phyloP scores from a whole-genome alignment of 495 filamentous ascomycete species.

The Aspergillus sclerotioniger region DNA sequence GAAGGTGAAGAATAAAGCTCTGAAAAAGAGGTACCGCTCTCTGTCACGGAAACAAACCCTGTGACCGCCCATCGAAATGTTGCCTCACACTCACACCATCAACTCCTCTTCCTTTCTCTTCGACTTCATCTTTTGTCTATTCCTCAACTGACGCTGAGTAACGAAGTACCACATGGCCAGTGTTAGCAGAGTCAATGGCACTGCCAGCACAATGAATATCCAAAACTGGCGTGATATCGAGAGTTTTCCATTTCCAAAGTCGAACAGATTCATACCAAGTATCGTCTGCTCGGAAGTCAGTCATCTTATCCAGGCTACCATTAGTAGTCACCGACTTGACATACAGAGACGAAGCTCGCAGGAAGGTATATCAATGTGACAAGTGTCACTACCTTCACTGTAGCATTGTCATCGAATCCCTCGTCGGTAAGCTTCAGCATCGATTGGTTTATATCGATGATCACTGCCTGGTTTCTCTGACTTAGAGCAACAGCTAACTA shows the following conservation, averaged over 20 bases:
- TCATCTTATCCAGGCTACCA: neutral
- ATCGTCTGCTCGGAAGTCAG: conserved; percentile 17
- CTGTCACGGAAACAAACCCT: no score
- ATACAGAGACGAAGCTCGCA: conserved; percentile 41
- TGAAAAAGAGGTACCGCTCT: no score
- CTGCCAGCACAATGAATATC: conserved; percentile 30
- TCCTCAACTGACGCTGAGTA: neutral
- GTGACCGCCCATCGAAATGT: no score
- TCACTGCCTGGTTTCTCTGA: conserved; percentile 26
- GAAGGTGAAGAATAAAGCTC: no score
- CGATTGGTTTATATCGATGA: conserved; percentile 26
- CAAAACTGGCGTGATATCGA: conserved; percentile 31
- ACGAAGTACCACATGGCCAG: conserved; percentile 21
- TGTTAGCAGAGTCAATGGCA: conserved; percentile 29
- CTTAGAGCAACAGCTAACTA: conserved; percentile 26
- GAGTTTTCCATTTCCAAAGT: conserved; percentile 13
- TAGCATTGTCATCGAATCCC: conserved; percentile 34
- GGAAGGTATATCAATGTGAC: conserved; percentile 43
- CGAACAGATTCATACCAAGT: conserved; percentile 29
- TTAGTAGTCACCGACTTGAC: conserved; percentile 8
- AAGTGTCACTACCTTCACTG: conserved; percentile 37
- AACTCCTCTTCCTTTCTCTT: neutral
- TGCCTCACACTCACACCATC: neutral
- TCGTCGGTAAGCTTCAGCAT: conserved; percentile 37
- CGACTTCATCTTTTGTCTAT: neutral